Evolutionary conservation across 2,329 filamentous ascomycete genomes (phyloP), one percentile per base, ranked within the genome.

Genomic region (Colletotrichum agaves): DNA sequence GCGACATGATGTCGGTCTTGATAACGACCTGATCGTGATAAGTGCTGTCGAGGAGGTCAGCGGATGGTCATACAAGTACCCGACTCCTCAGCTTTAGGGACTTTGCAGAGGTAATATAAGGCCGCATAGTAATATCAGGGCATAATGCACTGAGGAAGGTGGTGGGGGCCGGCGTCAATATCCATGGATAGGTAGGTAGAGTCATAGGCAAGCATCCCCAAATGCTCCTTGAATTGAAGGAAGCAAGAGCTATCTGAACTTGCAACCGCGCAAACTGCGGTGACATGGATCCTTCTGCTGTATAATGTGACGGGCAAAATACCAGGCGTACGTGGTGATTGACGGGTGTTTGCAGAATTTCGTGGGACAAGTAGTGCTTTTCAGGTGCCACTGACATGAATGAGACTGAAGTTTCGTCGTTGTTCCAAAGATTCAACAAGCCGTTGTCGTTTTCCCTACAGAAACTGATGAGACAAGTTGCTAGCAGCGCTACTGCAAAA

Each of bases 1-100:
- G 80, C 63, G 87, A 81, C 90, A 92, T 92, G 44, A 76, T 85
- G 74, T 66, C 68, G 10, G 52, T 15, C 12, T 61, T 65, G 11
- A 31, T 13, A 21, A 5, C 41, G 12, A 35, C 35, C 19, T 53
- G 13, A 27, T 10, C 27, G 13, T 35, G 49, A 8, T 47, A 41
- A 12, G 10, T 23, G 49, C 65, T 68, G 53, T 21, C 19, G 27
- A 15, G n/a, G 19, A 31, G 41, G n/a, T 56, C 27, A 64, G 41
- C 33, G 11, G 52, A 56, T 2, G 27, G 6, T 27, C 6, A 27
- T 27, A 27, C 8, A 27, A 27, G 27, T 2, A 27, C 6, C 27
- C 8, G 5, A 2, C 10, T 37, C 13, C 35, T 11, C 13, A 37
- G 35, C 35, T 37, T 15, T 37, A 10, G 11, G 35, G 13, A 37